Conservation (phyloP, 108 stramenopile genomes). For the Fragilariopsis cylindrus region DNA sequence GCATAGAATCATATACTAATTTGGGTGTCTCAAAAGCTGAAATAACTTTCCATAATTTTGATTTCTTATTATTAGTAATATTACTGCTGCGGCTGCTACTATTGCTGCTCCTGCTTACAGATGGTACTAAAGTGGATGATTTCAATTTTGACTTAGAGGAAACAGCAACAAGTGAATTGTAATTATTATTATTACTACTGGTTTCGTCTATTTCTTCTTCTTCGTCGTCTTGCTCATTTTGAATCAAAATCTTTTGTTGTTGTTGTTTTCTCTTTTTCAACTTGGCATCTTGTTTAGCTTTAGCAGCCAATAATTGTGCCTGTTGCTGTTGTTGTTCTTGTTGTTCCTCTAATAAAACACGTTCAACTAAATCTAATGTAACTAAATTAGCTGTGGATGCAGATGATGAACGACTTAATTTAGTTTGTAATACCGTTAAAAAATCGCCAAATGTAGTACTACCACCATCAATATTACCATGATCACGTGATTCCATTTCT, state of each 20-base stretch:
- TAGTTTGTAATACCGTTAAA: too few relatives aligned
- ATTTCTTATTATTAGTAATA: not conserved
- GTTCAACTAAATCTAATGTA: not conserved
- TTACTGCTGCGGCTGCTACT: constrained; percentile 6
- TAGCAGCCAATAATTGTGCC: not conserved
- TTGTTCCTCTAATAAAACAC: not conserved
- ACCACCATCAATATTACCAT: too few relatives aligned
- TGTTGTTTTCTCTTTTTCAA: not conserved
- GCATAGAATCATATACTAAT: constrained; percentile 44
- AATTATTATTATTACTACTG: too few relatives aligned
- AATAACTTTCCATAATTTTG: constrained; percentile 23
- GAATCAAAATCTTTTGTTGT: not conserved
- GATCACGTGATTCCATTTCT: constrained; percentile 5
- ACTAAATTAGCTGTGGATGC: not conserved
- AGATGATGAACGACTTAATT: not conserved
- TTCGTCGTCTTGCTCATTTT: not conserved
- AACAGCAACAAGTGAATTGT: not conserved
- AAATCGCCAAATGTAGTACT: too few relatives aligned
- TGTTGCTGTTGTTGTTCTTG: not conserved
- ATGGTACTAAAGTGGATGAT: not conserved
- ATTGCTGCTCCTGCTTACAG: constrained; percentile 11
- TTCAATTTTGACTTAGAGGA: not conserved
- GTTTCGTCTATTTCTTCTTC: not conserved
- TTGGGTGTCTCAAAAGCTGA: constrained; percentile 48
- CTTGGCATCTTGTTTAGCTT: too few relatives aligned